Evolutionary conservation across 2,329 filamentous ascomycete genomes (phyloP), one percentile per base, ranked within the genome.

Genomic region (Microsporum audouinii): DNA sequence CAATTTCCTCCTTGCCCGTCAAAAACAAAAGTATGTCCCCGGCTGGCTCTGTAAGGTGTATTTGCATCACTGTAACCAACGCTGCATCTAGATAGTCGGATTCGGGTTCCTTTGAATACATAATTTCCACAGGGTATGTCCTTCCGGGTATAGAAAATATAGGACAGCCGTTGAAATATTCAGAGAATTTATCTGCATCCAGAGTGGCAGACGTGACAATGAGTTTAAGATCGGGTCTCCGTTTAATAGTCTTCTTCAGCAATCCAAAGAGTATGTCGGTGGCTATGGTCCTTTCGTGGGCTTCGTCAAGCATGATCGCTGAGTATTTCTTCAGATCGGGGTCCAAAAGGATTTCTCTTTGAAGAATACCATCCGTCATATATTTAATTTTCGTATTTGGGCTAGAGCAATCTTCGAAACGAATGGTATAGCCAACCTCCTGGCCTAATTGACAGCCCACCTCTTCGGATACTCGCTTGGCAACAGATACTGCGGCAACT

Each of bases 301-400:
- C 94, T 72, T 99, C 94, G 72, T 99, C 94, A 68, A 99, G 82
- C 87, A 99, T 99, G 70, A 99, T 96, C 63, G 94, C 90, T 0
- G 91, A 95, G 71, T 99, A 99, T 66, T 88, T 85, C 70, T 83
- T 88, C 66, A 99, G 77, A 68, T 96, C 88, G 0, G 91, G 88
- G 71, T 99, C 94, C 66, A 96, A 82, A 58, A 99, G 81, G 71
- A 96, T 91, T 76, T 99, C 94, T 78, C 94, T 84, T 76, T 96
- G 86, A 72, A 99, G 83, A 89, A 97, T 97, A 74, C 94, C 94
- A 69, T 99, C 94, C 14, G 94, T 99, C 92, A 99, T 96, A 77
- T 99, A 99, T 78, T 99, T 99, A 78, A 99, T 96, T 70, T 87
- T 89, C 0, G 94, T 99, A 17, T 86, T 82, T 1, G 89, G 85